These are phyloP conservation scores for Penicillium sp. DNA, from an alignment of 2,329 filamentous ascomycete genomes.

Conservation along the genomic window DNA sequence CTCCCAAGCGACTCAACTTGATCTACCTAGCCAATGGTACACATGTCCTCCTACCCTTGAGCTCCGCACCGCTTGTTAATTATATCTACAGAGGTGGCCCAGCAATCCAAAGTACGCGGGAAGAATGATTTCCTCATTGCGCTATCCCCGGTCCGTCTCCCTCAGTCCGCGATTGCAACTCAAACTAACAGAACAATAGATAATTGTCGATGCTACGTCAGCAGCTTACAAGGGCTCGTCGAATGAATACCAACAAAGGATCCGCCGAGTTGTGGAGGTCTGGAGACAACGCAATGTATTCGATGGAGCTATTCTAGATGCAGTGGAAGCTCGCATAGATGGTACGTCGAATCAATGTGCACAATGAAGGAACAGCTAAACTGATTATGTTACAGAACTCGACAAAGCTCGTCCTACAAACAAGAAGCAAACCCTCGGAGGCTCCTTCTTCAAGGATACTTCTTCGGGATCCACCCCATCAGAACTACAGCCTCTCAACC, in stretches of 20 bases:
- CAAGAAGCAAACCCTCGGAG: slow-evolving; percentile 60
- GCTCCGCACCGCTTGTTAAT: slow-evolving; percentile 22
- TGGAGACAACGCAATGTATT: slow-evolving; percentile 90
- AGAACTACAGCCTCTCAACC: slow-evolving; percentile 74
- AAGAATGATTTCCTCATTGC: slow-evolving; percentile 92
- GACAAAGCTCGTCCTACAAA: slow-evolving; percentile 55
- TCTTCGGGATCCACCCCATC: slow-evolving; percentile 60
- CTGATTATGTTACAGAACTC: slow-evolving; percentile 46
- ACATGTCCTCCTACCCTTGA: slow-evolving; percentile 22
- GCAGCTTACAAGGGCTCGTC: slow-evolving; percentile 88
- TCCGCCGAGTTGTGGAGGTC: slow-evolving; percentile 87
- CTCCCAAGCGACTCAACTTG: slow-evolving; percentile 82
- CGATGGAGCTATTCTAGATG: slow-evolving; percentile 72
- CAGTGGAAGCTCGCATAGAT: slow-evolving; percentile 75
- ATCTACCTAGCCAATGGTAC: slow-evolving; percentile 94
- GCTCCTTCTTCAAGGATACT: slow-evolving; percentile 68
- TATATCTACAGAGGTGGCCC: slow-evolving; percentile 72
- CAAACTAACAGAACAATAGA: slow-evolving; percentile 40
- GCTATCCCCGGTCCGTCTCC: slow-evolving; percentile 67
- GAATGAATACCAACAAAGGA: slow-evolving; percentile 80
- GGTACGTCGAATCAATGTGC: slow-evolving; percentile 53
- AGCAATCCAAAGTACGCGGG: slow-evolving; percentile 89
- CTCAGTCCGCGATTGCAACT: neutral
- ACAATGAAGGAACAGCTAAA: neutral
- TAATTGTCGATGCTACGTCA: slow-evolving; percentile 86